Conservation (phyloP, 257 asterid genomes). For the Coffea eugenioides region DNA sequence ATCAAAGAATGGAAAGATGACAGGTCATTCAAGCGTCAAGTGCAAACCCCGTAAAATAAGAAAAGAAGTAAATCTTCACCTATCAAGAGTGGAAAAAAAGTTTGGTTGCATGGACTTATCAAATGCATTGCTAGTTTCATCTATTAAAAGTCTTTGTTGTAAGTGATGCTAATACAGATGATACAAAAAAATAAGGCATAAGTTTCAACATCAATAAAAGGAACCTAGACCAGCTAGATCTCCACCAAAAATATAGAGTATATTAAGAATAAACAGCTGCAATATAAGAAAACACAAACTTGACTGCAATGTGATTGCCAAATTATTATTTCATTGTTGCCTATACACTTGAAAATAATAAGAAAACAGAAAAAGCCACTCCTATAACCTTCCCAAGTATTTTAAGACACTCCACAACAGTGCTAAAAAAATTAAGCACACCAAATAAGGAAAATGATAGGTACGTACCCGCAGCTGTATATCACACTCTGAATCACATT, state of each 20-base stretch:
- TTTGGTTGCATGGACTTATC: no score
- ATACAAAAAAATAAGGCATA: neutral
- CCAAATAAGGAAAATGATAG: neutral
- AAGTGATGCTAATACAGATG: neutral
- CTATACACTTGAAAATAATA: neutral
- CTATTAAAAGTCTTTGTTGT: neutral
- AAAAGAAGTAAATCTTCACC: neutral
- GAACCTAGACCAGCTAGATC: neutral
- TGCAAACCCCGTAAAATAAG: neutral
- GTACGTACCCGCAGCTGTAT: slow-evolving; percentile 37
- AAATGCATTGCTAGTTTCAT: neutral
- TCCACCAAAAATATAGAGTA: neutral
- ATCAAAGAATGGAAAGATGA: neutral
- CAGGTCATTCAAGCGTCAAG: neutral
- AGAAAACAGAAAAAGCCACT: neutral
- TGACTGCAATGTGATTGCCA: neutral
- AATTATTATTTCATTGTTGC: neutral
- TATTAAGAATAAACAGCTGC: neutral
- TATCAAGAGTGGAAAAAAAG: neutral
- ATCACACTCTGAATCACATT: slow-evolving; percentile 32
- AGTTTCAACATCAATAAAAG: neutral
- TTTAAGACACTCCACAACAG: neutral
- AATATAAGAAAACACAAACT: neutral
- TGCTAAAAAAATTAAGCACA: no score
- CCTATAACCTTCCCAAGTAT: neutral